Evolutionary conservation across 768 basidiomycete species (phyloP), one percentile per base, ranked within the genome.

Genomic region (Psilocybe sp.): DNA sequence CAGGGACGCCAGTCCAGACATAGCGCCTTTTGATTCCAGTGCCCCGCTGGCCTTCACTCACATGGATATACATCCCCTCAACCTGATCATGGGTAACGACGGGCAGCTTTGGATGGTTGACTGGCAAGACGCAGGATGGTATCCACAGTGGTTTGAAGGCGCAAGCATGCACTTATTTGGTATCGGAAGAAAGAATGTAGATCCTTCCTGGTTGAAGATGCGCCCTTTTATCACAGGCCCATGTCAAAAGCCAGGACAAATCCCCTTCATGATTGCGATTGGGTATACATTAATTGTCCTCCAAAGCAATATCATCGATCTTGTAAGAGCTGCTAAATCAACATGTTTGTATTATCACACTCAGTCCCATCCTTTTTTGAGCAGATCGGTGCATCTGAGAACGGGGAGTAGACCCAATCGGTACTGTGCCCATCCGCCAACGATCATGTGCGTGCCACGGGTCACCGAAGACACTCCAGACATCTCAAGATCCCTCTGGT

Each of bases 21-120:
- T 6, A 2, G 10, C 18, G 16, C 34, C 14, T 15, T 47, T 51
- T 16, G 48, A 50, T 16, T 36, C 50, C 13, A 46, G 11, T 14
- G 10, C 32, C 20, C 46, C 44, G n/a, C 52, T 66, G 18, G 64
- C 63, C n/a, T 51, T 64, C 20, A 59, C 55, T 2, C 66, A 69
- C 44, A 33, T 40, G 9, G 67, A 68, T 40, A 44, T 68, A 10
- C 52, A 61, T 46, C 46, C 59, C 18, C 39, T 49, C 10, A 66
- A 69, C 47, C 44, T 66, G 31, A 44, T 65, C n/a, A 34, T 65
- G 7, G 60, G 51, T 19, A 49, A 60, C 7, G 60, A 62, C 34
- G 66, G 62, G 0, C 49, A 46, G 18, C 44, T 69, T 5, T 69
- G 66, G 64, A 39, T 67, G 15, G 52, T 68, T 37, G 68, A 68